Percentiles rank a stretch among this genome's conserved stretches.
Conservation (phyloP, 495 filamentous ascomycete genomes). For the Daldinia vernicosa region DNA sequence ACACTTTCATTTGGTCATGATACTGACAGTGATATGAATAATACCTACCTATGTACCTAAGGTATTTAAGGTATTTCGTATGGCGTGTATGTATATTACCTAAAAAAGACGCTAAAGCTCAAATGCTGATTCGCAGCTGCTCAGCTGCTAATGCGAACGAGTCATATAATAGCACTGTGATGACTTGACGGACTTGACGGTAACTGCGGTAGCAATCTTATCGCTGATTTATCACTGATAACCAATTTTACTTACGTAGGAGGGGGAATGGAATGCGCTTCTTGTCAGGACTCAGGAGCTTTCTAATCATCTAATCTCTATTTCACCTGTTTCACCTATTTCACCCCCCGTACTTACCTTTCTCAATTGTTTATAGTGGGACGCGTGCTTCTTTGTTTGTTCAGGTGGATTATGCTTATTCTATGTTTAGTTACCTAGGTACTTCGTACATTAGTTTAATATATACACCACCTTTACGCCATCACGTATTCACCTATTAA, state of each 20-base stretch:
- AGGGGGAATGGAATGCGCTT: slow-evolving; percentile 16
- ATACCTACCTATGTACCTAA: background rate
- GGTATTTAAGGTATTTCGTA: too few relatives aligned
- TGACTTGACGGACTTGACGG: too few relatives aligned
- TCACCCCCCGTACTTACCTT: background rate
- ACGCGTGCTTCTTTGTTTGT: slow-evolving; percentile 11
- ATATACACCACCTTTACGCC: background rate
- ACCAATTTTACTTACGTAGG: slow-evolving; percentile 20
- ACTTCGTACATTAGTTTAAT: background rate
- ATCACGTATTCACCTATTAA: background rate
- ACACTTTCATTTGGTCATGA: background rate
- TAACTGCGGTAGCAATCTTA: slow-evolving; percentile 16
- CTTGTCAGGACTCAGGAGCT: slow-evolving; percentile 21
- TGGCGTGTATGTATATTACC: too few relatives aligned
- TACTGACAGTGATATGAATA: background rate
- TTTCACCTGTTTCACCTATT: background rate
- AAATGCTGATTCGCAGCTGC: background rate
- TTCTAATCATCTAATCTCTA: slow-evolving; percentile 1
- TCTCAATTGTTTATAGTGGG: background rate
- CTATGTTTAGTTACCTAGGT: background rate
- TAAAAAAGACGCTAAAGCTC: background rate
- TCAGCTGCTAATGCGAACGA: background rate
- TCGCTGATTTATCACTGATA: slow-evolving; percentile 44
- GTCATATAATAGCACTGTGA: background rate
- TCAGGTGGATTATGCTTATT: slow-evolving; percentile 7